Conservation (phyloP, 768 basidiomycete species). For the Lepiota subincarnata region DNA sequence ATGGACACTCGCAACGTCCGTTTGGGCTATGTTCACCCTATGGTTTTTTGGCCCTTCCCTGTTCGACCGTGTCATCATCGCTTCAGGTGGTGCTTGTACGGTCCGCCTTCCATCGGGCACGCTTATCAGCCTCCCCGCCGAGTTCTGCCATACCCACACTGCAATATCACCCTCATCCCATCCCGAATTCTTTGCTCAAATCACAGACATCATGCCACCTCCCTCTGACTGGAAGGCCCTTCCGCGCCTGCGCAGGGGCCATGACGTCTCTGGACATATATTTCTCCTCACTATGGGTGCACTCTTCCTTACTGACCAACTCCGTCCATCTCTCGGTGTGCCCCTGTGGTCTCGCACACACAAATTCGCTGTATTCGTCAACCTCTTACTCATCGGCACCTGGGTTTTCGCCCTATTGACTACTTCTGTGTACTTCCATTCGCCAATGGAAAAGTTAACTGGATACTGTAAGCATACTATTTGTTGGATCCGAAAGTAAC, state of each 20-base stretch:
- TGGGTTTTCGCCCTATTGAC: slow-evolving; percentile 76
- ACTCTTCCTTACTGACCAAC: slow-evolving; percentile 76
- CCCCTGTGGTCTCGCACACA: slow-evolving; percentile 40
- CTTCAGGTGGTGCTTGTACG: slow-evolving; percentile 78
- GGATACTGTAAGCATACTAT: slow-evolving; percentile 67
- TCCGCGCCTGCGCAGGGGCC: slow-evolving; percentile 73
- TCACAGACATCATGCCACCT: slow-evolving; percentile 12
- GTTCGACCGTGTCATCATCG: slow-evolving; percentile 57
- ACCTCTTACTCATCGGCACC: slow-evolving; percentile 46
- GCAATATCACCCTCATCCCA: slow-evolving; percentile 57
- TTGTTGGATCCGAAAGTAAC: background rate
- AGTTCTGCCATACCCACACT: slow-evolving; percentile 51
- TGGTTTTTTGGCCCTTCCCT: slow-evolving; percentile 91
- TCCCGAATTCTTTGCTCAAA: slow-evolving; percentile 52
- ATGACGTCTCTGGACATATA: slow-evolving; percentile 92
- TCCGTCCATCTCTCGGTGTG: slow-evolving; percentile 47
- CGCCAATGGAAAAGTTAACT: slow-evolving; percentile 80
- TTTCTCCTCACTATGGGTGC: slow-evolving; percentile 82
- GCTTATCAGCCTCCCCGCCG: slow-evolving; percentile 47
- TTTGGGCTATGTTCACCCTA: slow-evolving; percentile 72
- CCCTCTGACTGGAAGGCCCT: slow-evolving; percentile 40
- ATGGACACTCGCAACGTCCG: slow-evolving; percentile 54
- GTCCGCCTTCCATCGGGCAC: slow-evolving; percentile 55
- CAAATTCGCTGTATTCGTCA: slow-evolving; percentile 41
- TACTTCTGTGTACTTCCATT: slow-evolving; percentile 90